Base-by-base conservation (phyloP, 139 green algal genomes). In the Coccomyxa sp. region DNA sequence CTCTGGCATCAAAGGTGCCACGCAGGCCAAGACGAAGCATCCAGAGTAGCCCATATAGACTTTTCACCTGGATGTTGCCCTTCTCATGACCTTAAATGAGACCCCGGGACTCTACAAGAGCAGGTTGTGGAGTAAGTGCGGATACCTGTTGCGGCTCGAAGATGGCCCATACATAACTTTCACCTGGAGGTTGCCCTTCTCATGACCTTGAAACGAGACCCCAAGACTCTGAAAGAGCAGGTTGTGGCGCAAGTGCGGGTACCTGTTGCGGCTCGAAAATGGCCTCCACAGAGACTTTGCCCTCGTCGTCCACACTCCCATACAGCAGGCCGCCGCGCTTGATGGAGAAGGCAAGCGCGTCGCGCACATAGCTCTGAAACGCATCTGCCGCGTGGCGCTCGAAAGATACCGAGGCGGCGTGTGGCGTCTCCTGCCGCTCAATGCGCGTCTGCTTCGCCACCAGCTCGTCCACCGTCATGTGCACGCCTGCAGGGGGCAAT, bases 301-400 rank as follows among this genome's bases (percentile, higher is more conserved):
- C 82, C 30, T 92, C 91, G 51, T 97, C 96, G 67, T 92, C 90
- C 67, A 96, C 71, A 12, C 86, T 95, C 80, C 97, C 96, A 83
- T 98, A 99, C 86, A 98, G 86, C 27, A 98, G 90, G 77, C 95
- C 97, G 57, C 93, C 94, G 7, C 97, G 85, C 88, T 98, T 97
- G 82, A 98, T 95, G n/a, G 91, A 97, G 87, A 99, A 99, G 0
- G 87, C 93, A 21, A 98, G 85, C 4, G 92, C 94, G 15, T 82
- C 86, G 13, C 74, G 84, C 31, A 98, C 89, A 85, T 99, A 98
- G 0, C 75, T 38, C 88, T 98, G 95, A 79, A 99, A 98, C 18
- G 84, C 81, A 86, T 98, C 96, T n/a, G 96, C 96, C 0, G 96
- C 95, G 45, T 94, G 77, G 10, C 90, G 90, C 81, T 99, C 96